Evolutionary conservation across 352 stramenopile genomes (phyloP).

Genomic region (Phytophthora sp.): DNA sequence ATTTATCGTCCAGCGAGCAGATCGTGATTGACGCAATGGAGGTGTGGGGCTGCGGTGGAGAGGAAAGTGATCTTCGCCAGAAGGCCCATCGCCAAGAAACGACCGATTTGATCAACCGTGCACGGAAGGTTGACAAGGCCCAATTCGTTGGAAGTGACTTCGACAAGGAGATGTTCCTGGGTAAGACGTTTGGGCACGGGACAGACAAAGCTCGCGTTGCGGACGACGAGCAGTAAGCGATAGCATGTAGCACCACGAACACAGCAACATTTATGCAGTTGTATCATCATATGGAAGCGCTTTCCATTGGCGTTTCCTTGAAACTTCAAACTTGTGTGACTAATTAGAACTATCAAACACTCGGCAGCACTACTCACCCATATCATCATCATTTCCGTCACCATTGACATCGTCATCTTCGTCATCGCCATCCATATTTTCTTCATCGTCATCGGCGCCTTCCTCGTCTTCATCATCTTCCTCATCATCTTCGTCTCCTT

Average conservation of each 20-base stretch:
- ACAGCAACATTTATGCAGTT: constrained; percentile 3
- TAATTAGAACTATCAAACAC: constrained; percentile 46
- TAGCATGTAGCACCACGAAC: neutral
- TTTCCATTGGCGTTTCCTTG: constrained; percentile 19
- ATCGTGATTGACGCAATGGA: constrained; percentile 78
- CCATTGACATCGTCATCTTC: constrained; percentile 34
- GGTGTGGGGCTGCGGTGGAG: constrained; percentile 81
- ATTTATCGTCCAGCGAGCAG: constrained; percentile 58
- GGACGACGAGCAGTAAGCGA: constrained; percentile 64
- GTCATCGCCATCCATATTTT: constrained; percentile 42
- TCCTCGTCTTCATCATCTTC: constrained; percentile 41
- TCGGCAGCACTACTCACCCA: constrained; percentile 40
- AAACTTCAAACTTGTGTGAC: constrained; percentile 32
- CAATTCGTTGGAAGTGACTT: constrained; percentile 86
- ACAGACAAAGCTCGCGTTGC: constrained; percentile 64
- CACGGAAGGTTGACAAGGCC: constrained; percentile 87
- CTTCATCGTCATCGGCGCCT: constrained; percentile 42
- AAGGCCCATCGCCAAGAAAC: constrained; percentile 77
- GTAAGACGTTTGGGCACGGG: constrained; percentile 81
- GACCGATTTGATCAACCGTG: constrained; percentile 82
- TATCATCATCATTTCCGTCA: constrained; percentile 44
- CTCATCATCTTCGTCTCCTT: constrained; percentile 52
- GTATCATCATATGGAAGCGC: constrained; percentile 34
- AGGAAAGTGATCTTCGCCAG: constrained; percentile 57
- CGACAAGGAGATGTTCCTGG: constrained; percentile 83